Evolutionary conservation across 306 rosid species (phyloP).

Genomic region (Herpetospermum pedunculosum): DNA sequence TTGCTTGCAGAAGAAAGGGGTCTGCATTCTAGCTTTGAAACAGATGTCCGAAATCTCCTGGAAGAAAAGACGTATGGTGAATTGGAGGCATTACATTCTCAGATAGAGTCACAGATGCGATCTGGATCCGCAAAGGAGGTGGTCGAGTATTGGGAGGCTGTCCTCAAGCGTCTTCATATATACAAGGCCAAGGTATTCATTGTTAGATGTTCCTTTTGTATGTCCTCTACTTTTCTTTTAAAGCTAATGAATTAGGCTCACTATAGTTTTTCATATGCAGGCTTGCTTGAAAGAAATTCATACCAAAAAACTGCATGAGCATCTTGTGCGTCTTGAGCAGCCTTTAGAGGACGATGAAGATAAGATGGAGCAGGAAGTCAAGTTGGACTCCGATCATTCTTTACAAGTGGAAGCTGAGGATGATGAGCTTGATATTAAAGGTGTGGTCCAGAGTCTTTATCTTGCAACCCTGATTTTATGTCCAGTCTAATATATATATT

Average conservation of each 20-base stretch:
- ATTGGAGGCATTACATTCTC: constrained; percentile 55
- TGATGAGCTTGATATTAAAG: constrained; percentile 36
- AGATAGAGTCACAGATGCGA: constrained; percentile 87
- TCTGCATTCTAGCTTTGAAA: constrained; percentile 76
- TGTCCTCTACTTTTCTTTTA: not conserved
- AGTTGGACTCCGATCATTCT: constrained; percentile 25
- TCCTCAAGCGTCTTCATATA: constrained; percentile 74
- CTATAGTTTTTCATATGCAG: constrained; percentile 25
- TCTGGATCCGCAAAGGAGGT: constrained; percentile 88
- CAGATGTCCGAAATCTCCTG: constrained; percentile 63
- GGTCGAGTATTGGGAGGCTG: constrained; percentile 95
- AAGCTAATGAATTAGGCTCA: not conserved
- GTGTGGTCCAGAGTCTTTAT: constrained; percentile 21
- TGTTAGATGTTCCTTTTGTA: constrained; percentile 8
- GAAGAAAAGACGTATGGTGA: constrained; percentile 62
- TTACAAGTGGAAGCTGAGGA: constrained; percentile 28
- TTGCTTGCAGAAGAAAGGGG: constrained; percentile 99
- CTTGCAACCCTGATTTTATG: not conserved
- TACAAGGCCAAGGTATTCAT: constrained; percentile 84
- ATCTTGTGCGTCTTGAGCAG: constrained; percentile 58
- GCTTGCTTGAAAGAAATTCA: constrained; percentile 90
- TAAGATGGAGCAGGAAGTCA: constrained; percentile 35
- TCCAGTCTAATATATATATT: not conserved
- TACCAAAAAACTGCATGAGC: constrained; percentile 67
- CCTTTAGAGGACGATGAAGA: constrained; percentile 42